Evolutionary conservation across 1,284 basidiomycete genomes (phyloP), one percentile per base, ranked within the genome.

Genomic region (Phylloporus sp.): DNA sequence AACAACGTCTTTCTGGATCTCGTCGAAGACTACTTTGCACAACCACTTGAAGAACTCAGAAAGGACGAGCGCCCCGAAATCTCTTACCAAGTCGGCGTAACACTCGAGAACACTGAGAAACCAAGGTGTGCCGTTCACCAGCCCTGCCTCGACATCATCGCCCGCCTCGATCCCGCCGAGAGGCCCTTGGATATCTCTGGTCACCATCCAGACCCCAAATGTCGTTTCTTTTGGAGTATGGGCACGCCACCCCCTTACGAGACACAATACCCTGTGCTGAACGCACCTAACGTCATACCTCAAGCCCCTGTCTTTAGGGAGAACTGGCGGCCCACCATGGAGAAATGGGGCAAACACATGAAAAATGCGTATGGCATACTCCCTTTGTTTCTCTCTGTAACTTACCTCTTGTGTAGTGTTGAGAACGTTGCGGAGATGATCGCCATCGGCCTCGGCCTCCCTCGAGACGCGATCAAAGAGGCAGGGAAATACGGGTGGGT

Each of bases 141-240:
- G 68, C 88, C 91, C 12, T 95, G 93, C 74, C 83, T 93, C 59
- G 82, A 84, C 60, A 83, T 94, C 60, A 95, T 95, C 70, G 87
- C 88, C 64, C 84, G 84, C 2, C 84, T 97, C 29, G 92, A 92
- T 52, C 89, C 90, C 2, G 81, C 85, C 0, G 94, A 97, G 76
- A 82, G 96, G 45, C 95, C 96, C 4, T 80, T 97, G 59, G 96
- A 97, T 77, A 90, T 93, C 67, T 84, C 83, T 37, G 90, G 84
- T 2, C 92, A 95, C 72, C 85, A 87, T 15, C 94, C 94, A 0
- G 95, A 97, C 78, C 96, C 95, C 0, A 97, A 97, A 80, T 96
- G 94, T 77, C 87, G 95, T 72, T 96, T 96, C 85, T 97, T 97
- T 81, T 95, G 94, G 88, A 92, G 88, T 74, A 96, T 96, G 94